Conservation (phyloP, 2,329 filamentous ascomycete species). For the Penicillium italicum region DNA sequence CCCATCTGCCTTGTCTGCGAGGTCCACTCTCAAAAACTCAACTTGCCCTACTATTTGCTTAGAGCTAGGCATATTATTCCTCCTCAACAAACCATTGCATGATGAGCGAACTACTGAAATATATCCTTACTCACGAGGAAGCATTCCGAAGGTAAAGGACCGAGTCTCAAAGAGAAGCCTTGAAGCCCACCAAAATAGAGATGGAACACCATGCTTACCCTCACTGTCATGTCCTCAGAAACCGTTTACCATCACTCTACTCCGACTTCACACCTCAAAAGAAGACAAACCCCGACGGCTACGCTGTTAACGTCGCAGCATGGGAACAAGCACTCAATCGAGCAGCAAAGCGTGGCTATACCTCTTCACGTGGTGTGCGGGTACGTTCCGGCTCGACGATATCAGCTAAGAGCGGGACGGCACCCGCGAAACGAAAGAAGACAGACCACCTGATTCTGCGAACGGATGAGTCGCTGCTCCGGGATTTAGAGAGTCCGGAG, state of each 20-base stretch:
- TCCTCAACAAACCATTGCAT: neutral
- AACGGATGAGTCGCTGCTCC: conserved; percentile 61
- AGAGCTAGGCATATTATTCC: neutral
- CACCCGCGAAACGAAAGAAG: conserved; percentile 20
- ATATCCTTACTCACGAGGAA: conserved; percentile 58
- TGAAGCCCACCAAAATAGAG: neutral
- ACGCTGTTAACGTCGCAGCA: conserved; percentile 71
- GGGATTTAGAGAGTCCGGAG: conserved; percentile 69
- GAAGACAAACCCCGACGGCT: conserved; percentile 79
- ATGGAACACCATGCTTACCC: conserved; percentile 1
- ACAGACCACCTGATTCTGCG: conserved; percentile 51
- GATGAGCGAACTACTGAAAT: conserved; percentile 63
- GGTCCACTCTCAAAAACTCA: neutral
- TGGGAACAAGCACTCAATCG: conserved; percentile 74
- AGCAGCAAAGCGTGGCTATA: conserved; percentile 62
- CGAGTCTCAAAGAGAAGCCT: neutral
- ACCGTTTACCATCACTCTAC: conserved; percentile 79
- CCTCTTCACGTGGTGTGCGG: conserved; percentile 41
- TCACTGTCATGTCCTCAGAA: conserved; percentile 46
- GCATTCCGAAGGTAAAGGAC: conserved; percentile 56
- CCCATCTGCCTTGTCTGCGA: neutral
- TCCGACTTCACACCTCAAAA: conserved; percentile 76
- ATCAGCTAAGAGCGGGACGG: neutral
- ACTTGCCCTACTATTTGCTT: neutral
- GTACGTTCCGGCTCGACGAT: conserved; percentile 12